Conservation (phyloP, 768 basidiomycete genomes). For the Termitomyces sp. region DNA sequence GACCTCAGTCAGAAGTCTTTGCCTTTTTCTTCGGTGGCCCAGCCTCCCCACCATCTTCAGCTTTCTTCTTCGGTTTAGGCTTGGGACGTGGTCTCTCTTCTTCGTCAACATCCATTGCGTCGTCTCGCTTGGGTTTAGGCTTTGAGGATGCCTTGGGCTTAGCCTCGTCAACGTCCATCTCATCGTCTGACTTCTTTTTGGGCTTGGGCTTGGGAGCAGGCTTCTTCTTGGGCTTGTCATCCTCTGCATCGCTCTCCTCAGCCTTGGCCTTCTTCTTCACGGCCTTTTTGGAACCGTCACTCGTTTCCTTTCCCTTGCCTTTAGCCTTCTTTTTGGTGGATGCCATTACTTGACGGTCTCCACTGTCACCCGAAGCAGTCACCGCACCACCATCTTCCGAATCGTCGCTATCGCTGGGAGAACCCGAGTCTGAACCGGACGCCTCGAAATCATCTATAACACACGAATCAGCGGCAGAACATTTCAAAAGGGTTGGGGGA, state of each 20-base stretch:
- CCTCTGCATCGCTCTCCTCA: slow-evolving; percentile 49
- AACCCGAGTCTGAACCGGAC: slow-evolving; percentile 83
- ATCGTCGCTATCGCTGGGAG: slow-evolving; percentile 73
- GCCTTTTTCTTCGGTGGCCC: slow-evolving; percentile 77
- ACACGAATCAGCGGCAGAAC: slow-evolving; percentile 1
- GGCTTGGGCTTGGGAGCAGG: slow-evolving; percentile 45
- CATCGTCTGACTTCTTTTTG: slow-evolving; percentile 44
- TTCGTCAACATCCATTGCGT: slow-evolving; percentile 50
- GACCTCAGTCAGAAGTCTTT: slow-evolving; percentile 49
- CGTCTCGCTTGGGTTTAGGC: slow-evolving; percentile 34
- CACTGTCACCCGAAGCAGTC: slow-evolving; percentile 84
- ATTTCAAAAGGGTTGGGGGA: neutral
- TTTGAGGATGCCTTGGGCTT: slow-evolving; percentile 37
- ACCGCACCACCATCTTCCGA: slow-evolving; percentile 69
- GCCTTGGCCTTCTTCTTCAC: slow-evolving; percentile 43
- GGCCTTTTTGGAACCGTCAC: slow-evolving; percentile 33
- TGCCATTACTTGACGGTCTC: slow-evolving; percentile 64
- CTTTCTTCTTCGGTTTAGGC: slow-evolving; percentile 42
- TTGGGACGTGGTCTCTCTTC: slow-evolving; percentile 36
- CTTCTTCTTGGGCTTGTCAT: slow-evolving; percentile 40
- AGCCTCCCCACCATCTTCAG: slow-evolving; percentile 34
- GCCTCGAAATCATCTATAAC: slow-evolving; percentile 85
- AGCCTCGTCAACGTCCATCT: slow-evolving; percentile 42
- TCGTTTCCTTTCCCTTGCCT: slow-evolving; percentile 42
- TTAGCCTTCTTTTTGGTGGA: slow-evolving; percentile 41